Base-by-base conservation (phyloP, 2,329 filamentous ascomycete genomes). In the Neofusicoccum laricinum region DNA sequence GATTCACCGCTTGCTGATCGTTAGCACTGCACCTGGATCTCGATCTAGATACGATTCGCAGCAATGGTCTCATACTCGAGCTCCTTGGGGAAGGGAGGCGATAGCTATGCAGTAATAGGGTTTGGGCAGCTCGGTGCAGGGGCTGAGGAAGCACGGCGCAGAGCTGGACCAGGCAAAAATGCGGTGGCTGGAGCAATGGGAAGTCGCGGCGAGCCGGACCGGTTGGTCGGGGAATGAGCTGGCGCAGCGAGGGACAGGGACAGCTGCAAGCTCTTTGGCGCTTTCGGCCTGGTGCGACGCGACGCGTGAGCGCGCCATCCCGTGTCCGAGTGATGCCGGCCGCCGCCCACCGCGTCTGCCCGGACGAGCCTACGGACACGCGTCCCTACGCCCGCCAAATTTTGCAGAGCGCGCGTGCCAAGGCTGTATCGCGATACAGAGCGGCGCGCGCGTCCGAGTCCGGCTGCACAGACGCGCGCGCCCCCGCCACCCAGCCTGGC, bases 381-480 rank as follows among this genome's bases (percentile, higher is more conserved):
- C 38, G 38, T n/a, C 5, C 11, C 11, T 3, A 1, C 25, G 21
- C 21, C 38, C 25, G 21, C 38, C 19, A 43, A 30, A 6, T 41
- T 17, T n/a, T 6, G 51, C 36, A 17, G 38, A 6, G 38, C 7
- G 19, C 17, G 11, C n/a, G 19, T 14, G 51, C 21, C 53, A 19
- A 7, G 25, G 32, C 38, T 43, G 53, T 58, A 58, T 58, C 53
- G 40, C 53, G 53, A 58, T 58, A 58, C 53, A 58, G 40, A 11
- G 4, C 4, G 3, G 7, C 14, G 51, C 51, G 25, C 14, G 15
- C 38, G 4, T 14, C 7, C 8, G 38, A 34, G 36, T 14, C 19
- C 7, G 3, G 14, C 21, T 50, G 48, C 30, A 32, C 15, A 25
- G 48, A 25, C 25, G 25, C 48, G 25, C 14, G 25, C 48, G 10